These are phyloP conservation scores for Colletotrichum sp. DNA, from an alignment of 2,329 filamentous ascomycete genomes.

Conservation along the genomic window DNA sequence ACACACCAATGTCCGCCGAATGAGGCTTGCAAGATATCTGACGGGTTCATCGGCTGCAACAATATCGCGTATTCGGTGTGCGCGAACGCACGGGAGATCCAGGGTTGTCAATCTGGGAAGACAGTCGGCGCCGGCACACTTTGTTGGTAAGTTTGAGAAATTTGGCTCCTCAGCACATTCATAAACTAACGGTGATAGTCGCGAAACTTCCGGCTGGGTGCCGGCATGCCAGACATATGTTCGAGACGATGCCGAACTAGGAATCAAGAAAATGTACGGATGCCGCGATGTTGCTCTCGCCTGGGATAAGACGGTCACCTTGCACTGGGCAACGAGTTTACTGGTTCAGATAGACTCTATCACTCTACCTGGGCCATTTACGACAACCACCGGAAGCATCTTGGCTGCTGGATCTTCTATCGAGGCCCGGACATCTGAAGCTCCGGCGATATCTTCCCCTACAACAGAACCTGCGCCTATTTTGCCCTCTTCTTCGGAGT, in stretches of 20 bases:
- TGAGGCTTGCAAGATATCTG: neutral
- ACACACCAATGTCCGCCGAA: neutral
- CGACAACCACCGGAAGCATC: neutral
- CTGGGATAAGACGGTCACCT: neutral
- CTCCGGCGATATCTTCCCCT: neutral
- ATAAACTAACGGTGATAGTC: neutral
- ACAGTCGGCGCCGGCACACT: neutral
- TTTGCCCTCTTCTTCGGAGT: neutral
- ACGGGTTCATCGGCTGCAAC: neutral
- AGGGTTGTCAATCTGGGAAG: neutral
- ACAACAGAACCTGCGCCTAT: neutral
- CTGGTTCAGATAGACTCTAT: neutral
- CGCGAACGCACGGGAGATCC: neutral
- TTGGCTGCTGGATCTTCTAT: neutral
- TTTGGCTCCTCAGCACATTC: neutral
- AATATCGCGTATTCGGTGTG: neutral
- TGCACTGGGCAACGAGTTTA: neutral
- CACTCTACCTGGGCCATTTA: neutral
- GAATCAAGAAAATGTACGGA: neutral
- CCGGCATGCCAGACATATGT: neutral
- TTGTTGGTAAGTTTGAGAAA: neutral
- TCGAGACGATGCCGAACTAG: neutral
- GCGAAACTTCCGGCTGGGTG: neutral
- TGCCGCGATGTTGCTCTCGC: neutral
- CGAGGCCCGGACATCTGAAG: neutral